Evolutionary conservation across 805 yeast genomes (phyloP), one percentile per base, ranked within the genome.

Genomic region (Teunomyces pallodes): DNA sequence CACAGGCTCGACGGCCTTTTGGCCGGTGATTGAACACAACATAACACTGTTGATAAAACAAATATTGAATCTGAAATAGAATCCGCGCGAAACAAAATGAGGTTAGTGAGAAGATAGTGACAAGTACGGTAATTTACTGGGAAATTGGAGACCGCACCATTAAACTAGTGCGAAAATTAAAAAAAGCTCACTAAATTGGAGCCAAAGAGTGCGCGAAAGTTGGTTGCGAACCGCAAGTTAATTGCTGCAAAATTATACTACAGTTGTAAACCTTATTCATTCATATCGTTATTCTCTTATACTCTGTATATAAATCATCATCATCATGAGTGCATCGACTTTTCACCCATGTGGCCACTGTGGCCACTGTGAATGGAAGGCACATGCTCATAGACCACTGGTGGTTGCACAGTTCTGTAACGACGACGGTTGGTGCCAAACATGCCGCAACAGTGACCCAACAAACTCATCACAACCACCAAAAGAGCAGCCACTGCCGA

Each of bases 1-100:
- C 7, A 88, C 97, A 0, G 97, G 92, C 32, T 72, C 72, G n/a
- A 59, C 64, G 5, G 90, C 80, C 0, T 78, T 80, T 51, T 82
- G 81, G 9, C 96, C 96, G 9, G 96, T 85, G 20, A 87, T 59
- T 42, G 65, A 52, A 47, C 65, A 61, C 45, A 55, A 47, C 65
- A 62, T 62, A 26, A 33, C 13, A 20, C n/a, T 32, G 14, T 9
- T 8, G 16, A 47, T 3, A 29, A 31, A 32, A n/a, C 14, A 39
- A 39, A 39, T 12, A 39, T 24, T 13, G 13, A 32, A 13, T 32
- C 14, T 16, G 29, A 14, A 24, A n/a, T 39, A 9, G 31, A n/a
- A 35, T 13, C 38, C 7, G 20, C 16, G 14, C 20, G 20, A 35
- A 20, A 20, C 4, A 20, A 20, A 20, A 20, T 5, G 24, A 5